Base-by-base conservation (phyloP, 495 filamentous ascomycete genomes). In the Jackrogersella minutella region DNA sequence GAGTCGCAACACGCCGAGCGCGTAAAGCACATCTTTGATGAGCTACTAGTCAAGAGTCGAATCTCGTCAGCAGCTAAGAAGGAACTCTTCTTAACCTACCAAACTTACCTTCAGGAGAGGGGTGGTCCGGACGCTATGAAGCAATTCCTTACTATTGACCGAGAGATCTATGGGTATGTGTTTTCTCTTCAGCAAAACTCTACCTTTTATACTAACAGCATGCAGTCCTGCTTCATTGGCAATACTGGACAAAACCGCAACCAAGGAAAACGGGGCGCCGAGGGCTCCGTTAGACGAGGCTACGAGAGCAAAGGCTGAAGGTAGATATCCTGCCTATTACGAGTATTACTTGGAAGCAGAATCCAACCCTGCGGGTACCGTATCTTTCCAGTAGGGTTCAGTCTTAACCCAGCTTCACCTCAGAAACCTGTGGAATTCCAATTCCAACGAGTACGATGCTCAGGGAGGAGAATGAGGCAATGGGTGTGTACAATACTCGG, bases 101-200 rank as follows among this genome's bases (percentile, higher is more conserved):
- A 96, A 83, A 78, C 82, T 9, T 98, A 96, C 74, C 80, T 99
- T 22, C 87, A 95, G 44, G 88, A 97, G 66, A 82, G 92, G 47
- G 93, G 94, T 1, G 87, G 86, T n/a, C 88, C 91, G 62, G 88
- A 91, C 34, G 85, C 91, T 0, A 92, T 92, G 73, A 93, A 94
- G 76, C 90, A 95, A 71, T 97, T 92, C 73, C 80, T 98, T 77
- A 77, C 78, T 43, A 76, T 99, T 28, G 95, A 99, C 74, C 85
- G 87, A 34, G 91, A 97, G 75, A 82, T 97, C 26, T 93, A 94
- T 71, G 95, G 96, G 86, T 86, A 81, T 71, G 84, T 82, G 28
- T 22, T 50, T 30, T 41, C 28, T 44, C 50, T 44, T 58, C 21
- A n/a, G 34, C 54, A n/a, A 3, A 14, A 37, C 24, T 34, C 21